phyloP scores from a whole-genome alignment of 768 basidiomycete species.

The Arthromyces matolae region DNA sequence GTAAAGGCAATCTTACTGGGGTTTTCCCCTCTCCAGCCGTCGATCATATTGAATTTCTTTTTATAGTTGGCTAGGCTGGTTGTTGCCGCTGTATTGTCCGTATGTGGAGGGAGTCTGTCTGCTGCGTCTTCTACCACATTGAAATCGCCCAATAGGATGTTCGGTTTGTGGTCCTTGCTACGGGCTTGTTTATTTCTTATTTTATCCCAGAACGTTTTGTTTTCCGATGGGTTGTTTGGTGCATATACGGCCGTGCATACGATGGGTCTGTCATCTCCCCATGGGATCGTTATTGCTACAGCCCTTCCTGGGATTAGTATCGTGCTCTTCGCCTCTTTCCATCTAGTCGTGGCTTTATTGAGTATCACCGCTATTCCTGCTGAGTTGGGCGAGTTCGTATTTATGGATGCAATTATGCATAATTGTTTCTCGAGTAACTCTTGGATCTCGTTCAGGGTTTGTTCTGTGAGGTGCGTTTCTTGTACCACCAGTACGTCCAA shows the following conservation, averaged over 20 bases:
- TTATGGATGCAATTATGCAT: no score
- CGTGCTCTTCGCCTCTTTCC: no score
- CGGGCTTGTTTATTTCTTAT: constrained; percentile 9
- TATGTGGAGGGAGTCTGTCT: constrained; percentile 28
- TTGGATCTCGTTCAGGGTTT: no score
- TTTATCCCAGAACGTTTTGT: constrained; percentile 28
- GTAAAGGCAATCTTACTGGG: constrained; percentile 23
- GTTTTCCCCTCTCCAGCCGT: constrained; percentile 31
- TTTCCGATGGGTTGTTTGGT: constrained; percentile 27
- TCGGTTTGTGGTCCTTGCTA: constrained; percentile 17
- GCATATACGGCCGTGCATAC: constrained; percentile 37
- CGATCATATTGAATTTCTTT: constrained; percentile 13
- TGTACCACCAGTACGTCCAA: no score
- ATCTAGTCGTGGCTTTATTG: no score
- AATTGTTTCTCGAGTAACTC: no score
- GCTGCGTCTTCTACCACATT: constrained; percentile 38
- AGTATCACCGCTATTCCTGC: no score
- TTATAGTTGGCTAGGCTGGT: constrained; percentile 22
- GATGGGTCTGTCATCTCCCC: no score
- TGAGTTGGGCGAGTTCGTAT: no score
- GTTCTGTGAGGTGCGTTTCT: no score
- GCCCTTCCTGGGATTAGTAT: no score
- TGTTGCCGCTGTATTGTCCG: constrained; percentile 13
- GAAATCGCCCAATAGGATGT: constrained; percentile 38
- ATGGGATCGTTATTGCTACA: no score